These are phyloP conservation scores for Daphne laureola DNA, from an alignment of 441 rosid species.

Conservation along the genomic window DNA sequence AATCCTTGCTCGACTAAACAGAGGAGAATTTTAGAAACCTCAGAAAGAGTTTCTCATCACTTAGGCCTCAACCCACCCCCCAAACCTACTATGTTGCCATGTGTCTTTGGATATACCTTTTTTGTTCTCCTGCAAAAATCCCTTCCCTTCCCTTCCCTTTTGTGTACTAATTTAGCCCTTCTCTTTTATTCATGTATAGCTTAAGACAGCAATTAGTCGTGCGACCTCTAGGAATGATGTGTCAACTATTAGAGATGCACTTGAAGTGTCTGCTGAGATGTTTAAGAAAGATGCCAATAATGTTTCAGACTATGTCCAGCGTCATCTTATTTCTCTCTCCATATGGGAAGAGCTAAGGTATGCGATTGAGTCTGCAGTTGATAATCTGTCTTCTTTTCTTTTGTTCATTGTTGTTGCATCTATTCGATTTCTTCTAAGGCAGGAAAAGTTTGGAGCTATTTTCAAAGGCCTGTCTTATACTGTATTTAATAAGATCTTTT, in stretches of 20 bases:
- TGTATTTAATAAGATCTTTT: no score
- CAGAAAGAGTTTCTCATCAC: no score
- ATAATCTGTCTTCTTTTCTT: no score
- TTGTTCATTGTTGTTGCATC: no score
- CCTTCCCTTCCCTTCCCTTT: constrained; percentile 5
- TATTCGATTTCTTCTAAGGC: no score
- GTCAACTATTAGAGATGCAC: constrained; percentile 81
- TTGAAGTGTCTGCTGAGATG: constrained; percentile 98
- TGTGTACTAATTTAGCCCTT: constrained; percentile 5
- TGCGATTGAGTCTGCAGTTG: constrained; percentile 3
- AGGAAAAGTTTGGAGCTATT: no score
- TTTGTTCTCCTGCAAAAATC: background rate
- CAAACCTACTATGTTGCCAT: background rate
- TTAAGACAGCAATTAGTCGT: constrained; percentile 87
- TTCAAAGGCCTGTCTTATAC: no score
- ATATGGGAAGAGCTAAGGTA: constrained; percentile 98
- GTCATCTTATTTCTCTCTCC: constrained; percentile 86
- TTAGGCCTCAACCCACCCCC: background rate
- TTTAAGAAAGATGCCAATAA: constrained; percentile 83
- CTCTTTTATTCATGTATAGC: constrained; percentile 35
- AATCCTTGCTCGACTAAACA: no score
- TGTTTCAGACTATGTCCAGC: constrained; percentile 89
- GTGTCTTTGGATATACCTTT: background rate
- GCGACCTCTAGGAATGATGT: constrained; percentile 94
- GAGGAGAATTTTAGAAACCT: no score